Conservation (phyloP, 805 yeast species). For the Metschnikowia lunata region DNA sequence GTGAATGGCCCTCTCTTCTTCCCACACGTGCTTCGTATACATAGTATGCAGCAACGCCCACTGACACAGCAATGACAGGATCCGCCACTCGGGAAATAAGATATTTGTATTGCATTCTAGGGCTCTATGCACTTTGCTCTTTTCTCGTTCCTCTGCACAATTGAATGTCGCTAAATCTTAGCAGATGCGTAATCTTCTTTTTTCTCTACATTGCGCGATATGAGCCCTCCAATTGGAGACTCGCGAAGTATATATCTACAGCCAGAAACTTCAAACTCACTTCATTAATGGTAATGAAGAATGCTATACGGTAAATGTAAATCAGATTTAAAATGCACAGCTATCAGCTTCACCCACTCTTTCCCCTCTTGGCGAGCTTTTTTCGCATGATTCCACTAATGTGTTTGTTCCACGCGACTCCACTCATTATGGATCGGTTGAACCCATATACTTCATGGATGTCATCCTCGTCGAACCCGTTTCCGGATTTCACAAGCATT, state of each 20-base stretch:
- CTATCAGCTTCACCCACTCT: not conserved
- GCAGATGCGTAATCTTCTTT: too few relatives aligned
- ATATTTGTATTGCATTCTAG: constrained; percentile 39
- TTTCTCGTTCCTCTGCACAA: too few relatives aligned
- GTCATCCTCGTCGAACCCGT: constrained; percentile 21
- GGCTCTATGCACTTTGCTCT: not conserved
- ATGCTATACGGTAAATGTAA: too few relatives aligned
- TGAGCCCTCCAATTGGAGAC: too few relatives aligned
- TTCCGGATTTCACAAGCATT: constrained; percentile 22
- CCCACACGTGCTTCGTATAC: constrained; percentile 57
- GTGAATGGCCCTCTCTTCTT: constrained; percentile 54
- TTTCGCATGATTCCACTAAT: constrained; percentile 47
- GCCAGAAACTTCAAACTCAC: too few relatives aligned
- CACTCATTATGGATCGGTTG: constrained; percentile 43
- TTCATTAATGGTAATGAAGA: too few relatives aligned
- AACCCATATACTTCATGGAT: constrained; percentile 44
- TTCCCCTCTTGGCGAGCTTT: constrained; percentile 7
- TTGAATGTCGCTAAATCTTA: too few relatives aligned
- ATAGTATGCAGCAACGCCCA: constrained; percentile 63
- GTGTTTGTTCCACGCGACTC: constrained; percentile 62
- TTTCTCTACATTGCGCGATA: too few relatives aligned
- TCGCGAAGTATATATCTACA: too few relatives aligned
- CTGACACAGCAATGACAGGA: constrained; percentile 57
- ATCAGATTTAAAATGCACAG: too few relatives aligned
- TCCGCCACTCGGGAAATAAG: constrained; percentile 53